Evolutionary conservation across 495 filamentous ascomycete species (phyloP).

Genomic region (Staphylotrichum longicolle): DNA sequence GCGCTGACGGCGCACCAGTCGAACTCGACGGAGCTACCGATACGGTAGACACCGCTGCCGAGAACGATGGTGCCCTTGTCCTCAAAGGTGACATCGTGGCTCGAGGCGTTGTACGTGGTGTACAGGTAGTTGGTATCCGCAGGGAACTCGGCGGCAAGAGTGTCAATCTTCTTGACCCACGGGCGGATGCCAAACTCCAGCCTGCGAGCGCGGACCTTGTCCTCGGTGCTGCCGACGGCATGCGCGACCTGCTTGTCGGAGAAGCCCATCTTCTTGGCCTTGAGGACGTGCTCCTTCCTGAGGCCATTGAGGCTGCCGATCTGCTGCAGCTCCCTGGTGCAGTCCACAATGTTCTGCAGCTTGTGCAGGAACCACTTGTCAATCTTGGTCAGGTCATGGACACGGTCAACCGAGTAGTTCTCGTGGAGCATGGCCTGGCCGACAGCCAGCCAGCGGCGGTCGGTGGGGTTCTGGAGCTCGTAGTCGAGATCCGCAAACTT

Average conservation of each 20-base stretch:
- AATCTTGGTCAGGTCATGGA: constrained; percentile 95
- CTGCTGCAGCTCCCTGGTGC: constrained; percentile 79
- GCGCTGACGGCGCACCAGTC: constrained; percentile 98
- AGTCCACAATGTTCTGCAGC: constrained; percentile 92
- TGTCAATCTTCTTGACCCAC: constrained; percentile 98
- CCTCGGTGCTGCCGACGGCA: constrained; percentile 80
- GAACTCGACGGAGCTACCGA: constrained; percentile 96
- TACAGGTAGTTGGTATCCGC: constrained; percentile 96
- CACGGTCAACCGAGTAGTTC: constrained; percentile 82
- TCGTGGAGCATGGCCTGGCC: constrained; percentile 98
- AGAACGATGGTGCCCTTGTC: constrained; percentile 89
- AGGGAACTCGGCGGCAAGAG: constrained; percentile 96
- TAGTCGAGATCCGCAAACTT: constrained; percentile 92
- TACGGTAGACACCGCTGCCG: constrained; percentile 93
- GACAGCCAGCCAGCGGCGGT: constrained; percentile 94
- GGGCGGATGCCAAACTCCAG: constrained; percentile 81
- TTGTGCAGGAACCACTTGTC: constrained; percentile 97
- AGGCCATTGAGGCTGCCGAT: constrained; percentile 83
- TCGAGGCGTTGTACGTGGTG: constrained; percentile 96
- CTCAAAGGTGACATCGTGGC: constrained; percentile 92
- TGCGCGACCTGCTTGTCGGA: constrained; percentile 92
- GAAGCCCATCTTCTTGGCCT: constrained; percentile 96
- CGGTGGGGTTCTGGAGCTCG: constrained; percentile 84
- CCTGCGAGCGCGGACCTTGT: constrained; percentile 81
- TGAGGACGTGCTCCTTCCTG: constrained; percentile 79